These are phyloP conservation scores for Bretschneidera sinensis DNA, from an alignment of 345 rosid genomes.

Conservation along the genomic window DNA sequence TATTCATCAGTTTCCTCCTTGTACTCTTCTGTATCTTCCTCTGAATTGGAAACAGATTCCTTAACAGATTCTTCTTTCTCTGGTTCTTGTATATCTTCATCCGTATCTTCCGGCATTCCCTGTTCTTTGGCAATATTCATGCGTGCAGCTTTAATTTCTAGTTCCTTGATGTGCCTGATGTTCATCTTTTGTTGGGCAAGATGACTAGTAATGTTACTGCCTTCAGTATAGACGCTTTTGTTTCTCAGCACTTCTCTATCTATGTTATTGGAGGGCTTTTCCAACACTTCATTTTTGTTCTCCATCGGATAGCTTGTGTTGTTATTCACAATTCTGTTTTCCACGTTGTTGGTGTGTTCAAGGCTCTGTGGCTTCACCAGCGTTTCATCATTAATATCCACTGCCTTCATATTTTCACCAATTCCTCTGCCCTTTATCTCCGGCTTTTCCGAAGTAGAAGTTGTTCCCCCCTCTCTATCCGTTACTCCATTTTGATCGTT, in stretches of 20 bases:
- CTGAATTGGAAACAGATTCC: constrained; percentile 16
- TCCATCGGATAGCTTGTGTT: constrained; percentile 5
- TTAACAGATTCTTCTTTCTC: constrained; percentile 14
- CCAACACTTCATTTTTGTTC: neutral
- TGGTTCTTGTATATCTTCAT: constrained; percentile 13
- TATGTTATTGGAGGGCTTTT: neutral
- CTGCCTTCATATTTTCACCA: neutral
- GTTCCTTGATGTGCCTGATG: constrained; percentile 2
- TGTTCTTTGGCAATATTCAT: neutral
- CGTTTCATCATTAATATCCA: constrained; percentile 8
- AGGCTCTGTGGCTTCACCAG: constrained; percentile 9
- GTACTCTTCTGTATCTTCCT: constrained; percentile 24
- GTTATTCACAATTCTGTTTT: neutral
- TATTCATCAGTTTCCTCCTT: constrained; percentile 29
- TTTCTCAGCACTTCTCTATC: neutral
- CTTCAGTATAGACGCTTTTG: constrained; percentile 5
- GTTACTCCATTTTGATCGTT: constrained; percentile 1
- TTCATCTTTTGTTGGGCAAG: neutral
- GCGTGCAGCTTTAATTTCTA: constrained; percentile 10
- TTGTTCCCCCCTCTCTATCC: constrained; percentile 13
- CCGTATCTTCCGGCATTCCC: constrained; percentile 7
- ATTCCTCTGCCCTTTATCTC: neutral
- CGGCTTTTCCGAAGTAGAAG: neutral
- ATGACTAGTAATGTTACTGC: neutral
- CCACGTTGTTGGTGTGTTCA: constrained; percentile 9